These are phyloP conservation scores for Tylopilus vinaceipallidus DNA, from an alignment of 768 basidiomycete genomes.

Conservation along the genomic window DNA sequence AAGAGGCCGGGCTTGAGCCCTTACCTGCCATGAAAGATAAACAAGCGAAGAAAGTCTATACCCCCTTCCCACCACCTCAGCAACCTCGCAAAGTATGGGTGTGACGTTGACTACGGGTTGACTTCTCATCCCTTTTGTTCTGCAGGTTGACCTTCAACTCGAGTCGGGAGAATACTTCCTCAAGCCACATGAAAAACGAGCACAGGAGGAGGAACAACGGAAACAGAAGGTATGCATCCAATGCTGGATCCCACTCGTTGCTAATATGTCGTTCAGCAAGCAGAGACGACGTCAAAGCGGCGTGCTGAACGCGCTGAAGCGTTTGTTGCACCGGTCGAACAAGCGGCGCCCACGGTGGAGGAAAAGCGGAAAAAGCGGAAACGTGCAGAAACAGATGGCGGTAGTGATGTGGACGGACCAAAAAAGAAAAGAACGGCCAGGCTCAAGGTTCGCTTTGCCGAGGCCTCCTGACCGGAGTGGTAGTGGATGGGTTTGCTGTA, in stretches of 20 bases:
- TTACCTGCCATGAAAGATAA: constrained; percentile 41
- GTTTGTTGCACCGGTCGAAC: constrained; percentile 86
- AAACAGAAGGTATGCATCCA: constrained; percentile 57
- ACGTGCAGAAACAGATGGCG: constrained; percentile 42
- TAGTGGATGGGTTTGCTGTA: constrained; percentile 9
- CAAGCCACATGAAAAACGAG: constrained; percentile 84
- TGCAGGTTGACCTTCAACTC: constrained; percentile 85
- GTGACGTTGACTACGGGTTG: not conserved
- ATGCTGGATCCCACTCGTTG: not conserved
- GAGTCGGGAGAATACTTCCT: constrained; percentile 99
- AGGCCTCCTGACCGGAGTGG: constrained; percentile 6
- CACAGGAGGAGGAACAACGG: constrained; percentile 63
- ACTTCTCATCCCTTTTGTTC: constrained; percentile 7
- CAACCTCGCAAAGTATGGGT: constrained; percentile 80
- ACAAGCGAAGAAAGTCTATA: constrained; percentile 85
- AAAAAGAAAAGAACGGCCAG: constrained; percentile 37
- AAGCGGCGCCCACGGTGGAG: constrained; percentile 67
- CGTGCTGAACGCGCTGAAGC: constrained; percentile 82
- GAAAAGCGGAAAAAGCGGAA: constrained; percentile 65
- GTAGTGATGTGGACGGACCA: constrained; percentile 36
- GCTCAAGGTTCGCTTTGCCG: constrained; percentile 21
- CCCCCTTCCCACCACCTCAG: constrained; percentile 98
- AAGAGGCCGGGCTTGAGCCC: constrained; percentile 62
- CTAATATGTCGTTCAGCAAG: constrained; percentile 56
- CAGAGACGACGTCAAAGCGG: constrained; percentile 65